Base-by-base conservation (phyloP, 495 filamentous ascomycete genomes). In the Trichocladium antarcticum region DNA sequence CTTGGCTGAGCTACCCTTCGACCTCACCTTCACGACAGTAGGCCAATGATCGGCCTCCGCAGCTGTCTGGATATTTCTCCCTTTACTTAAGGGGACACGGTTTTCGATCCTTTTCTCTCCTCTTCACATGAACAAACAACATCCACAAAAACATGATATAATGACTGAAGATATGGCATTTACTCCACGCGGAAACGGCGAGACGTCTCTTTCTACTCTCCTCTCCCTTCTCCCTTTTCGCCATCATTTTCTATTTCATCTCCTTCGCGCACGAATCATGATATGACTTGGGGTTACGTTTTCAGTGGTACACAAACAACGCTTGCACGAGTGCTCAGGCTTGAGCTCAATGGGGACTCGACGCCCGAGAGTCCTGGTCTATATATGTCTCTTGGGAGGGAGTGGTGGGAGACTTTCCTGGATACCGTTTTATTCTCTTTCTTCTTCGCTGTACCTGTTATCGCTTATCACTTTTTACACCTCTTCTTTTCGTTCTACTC, bases 1-100 rank as follows among this genome's bases (percentile, higher is more conserved):
- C 10, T 14, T 60, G 14, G 37, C 50, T 9, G 62, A 65, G 1
- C 44, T 65, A 50, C 37, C 59, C 6, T 64, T 64, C 40, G 62
- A 64, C n/a, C 51, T 64, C 16, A 51, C 55, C 6, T 64, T 64
- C 46, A 45, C 52, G 1, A 35, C 29, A 11, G 22, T 32, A 5
- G 40, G 37, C 1, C 53, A 52, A 28, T 56, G 39, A 53, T 35
- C 20, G 28, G 3, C 11, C 11, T 12, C 17, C 19, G 37, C 6
- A 6, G 32, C 32, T 35, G 14, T 12, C 1, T 21, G 16, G 1
- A 35, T 47, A 4, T 37, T 21, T 41, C 28, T 40, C 11, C 11
- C 11, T 14, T 5, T 5, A 9, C 8, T 5, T 37, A 8, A n/a
- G n/a, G n/a, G n/a, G n/a, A n/a, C n/a, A n/a, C n/a, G 3, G 21